Evolutionary conservation across 106 monocot species (phyloP).

Genomic region (Platanthera guangdongensis): DNA sequence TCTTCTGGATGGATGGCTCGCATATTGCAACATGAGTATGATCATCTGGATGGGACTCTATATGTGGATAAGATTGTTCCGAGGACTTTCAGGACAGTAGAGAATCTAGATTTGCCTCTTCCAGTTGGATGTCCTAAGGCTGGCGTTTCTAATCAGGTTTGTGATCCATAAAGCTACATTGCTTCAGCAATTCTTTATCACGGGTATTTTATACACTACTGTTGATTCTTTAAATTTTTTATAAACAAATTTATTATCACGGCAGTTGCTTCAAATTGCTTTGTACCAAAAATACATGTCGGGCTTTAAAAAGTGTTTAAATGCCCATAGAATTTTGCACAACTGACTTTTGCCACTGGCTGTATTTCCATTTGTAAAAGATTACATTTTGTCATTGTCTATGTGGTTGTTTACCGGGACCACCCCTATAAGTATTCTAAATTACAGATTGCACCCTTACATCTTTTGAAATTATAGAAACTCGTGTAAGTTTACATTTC

Average conservation of each 20-base stretch:
- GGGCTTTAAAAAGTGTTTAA: not conserved
- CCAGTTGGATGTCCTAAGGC: conserved; percentile 58
- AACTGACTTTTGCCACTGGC: not conserved
- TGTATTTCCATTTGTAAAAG: too few species aligned
- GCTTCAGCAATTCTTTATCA: not conserved
- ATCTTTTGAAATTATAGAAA: too few species aligned
- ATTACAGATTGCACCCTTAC: too few species aligned
- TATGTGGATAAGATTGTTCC: conserved; percentile 90
- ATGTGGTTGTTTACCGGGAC: too few species aligned
- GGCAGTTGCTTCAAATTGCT: too few species aligned
- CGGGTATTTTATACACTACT: not conserved
- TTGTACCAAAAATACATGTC: too few species aligned
- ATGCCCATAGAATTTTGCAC: not conserved
- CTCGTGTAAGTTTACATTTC: too few species aligned
- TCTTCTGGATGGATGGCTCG: conserved; percentile 90
- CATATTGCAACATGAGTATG: conserved; percentile 88
- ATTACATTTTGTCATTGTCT: too few species aligned
- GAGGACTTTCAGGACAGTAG: conserved; percentile 72
- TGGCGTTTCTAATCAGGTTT: conserved; percentile 22
- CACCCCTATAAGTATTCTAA: too few species aligned
- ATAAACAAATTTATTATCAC: too few species aligned
- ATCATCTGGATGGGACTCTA: conserved; percentile 83
- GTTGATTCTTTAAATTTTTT: not conserved
- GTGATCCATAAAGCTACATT: not conserved
- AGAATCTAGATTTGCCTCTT: conserved; percentile 80